Conservation (phyloP, 495 filamentous ascomycete species). For the Astrothelium macrocarpum region DNA sequence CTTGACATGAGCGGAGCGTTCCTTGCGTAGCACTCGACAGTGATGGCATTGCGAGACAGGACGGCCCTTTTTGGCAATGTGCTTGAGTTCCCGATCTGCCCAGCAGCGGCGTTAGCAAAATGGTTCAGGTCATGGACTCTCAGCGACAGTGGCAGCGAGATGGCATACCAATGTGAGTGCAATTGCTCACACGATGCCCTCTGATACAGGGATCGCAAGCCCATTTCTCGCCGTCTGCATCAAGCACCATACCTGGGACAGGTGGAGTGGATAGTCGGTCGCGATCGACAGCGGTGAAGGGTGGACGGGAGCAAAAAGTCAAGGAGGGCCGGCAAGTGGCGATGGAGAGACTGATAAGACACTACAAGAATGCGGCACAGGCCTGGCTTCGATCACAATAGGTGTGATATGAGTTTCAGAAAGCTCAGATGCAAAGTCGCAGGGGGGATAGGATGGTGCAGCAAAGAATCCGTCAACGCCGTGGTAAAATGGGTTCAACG, state of each 20-base stretch:
- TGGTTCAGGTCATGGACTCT: not conserved
- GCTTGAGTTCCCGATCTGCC: slow-evolving; percentile 80
- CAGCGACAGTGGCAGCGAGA: not conserved
- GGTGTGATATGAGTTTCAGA: slow-evolving; percentile 4
- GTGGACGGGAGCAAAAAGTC: not conserved
- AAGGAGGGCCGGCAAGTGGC: not conserved
- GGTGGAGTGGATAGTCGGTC: slow-evolving; percentile 13
- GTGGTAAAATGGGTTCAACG: slow-evolving; percentile 8
- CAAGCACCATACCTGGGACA: slow-evolving; percentile 20
- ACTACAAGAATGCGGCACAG: not conserved
- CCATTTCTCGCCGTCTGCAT: slow-evolving; percentile 33
- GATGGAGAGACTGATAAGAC: not conserved
- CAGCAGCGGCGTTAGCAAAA: slow-evolving; percentile 2
- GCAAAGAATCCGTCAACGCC: slow-evolving; percentile 23
- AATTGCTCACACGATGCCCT: slow-evolving; percentile 36
- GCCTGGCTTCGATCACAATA: not conserved
- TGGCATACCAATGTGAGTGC: slow-evolving; percentile 32
- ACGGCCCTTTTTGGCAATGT: slow-evolving; percentile 97
- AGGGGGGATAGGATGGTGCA: slow-evolving; percentile 14
- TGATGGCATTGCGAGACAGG: slow-evolving; percentile 97
- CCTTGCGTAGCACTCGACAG: slow-evolving; percentile 95
- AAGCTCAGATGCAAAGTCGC: slow-evolving; percentile 3
- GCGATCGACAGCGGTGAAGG: slow-evolving; percentile 7
- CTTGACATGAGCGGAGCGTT: slow-evolving; percentile 86
- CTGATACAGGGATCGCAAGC: slow-evolving; percentile 36